Evolutionary conservation across 257 asterid genomes (phyloP), one percentile per base, ranked within the genome.

Genomic region (Plantago ovata): DNA sequence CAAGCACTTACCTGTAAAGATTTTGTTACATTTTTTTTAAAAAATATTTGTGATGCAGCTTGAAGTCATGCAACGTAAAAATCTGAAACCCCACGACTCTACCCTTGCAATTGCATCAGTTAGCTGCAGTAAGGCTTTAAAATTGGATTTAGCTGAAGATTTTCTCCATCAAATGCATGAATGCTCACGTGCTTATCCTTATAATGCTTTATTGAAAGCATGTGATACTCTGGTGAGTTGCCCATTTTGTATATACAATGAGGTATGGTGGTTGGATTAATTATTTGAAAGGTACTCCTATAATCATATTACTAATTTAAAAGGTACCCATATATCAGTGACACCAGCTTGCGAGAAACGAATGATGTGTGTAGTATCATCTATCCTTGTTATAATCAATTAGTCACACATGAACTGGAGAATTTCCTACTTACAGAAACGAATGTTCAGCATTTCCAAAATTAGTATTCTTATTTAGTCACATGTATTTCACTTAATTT

Each of bases 201-300:
- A 65, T 80, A 87, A 91, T 74, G 78, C 83, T 65, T 73, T 76
- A 58, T 82, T 91, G 44, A 70, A 78, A 85, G 98, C 96, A 78
- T 91, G 96, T 74, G 82, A 83, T 69, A 54, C 60, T 24, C 66
- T 83, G 81, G 98, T 90, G 72, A 81, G 92, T 73, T 40, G 16
- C 61, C 63, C 18, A 20, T 64, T 36, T 52, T 58, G 61, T 63
- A 49, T 69, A 38, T 68, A n/a, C n/a, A n/a, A n/a, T n/a, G n/a
- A n/a, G n/a, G n/a, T n/a, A n/a, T n/a, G n/a, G n/a, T n/a, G n/a
- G n/a, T n/a, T n/a, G n/a, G n/a, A n/a, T n/a, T n/a, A n/a, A n/a
- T n/a, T n/a, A n/a, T n/a, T n/a, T n/a, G n/a, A n/a, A n/a, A n/a
- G n/a, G n/a, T n/a, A n/a, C n/a, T n/a, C n/a, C n/a, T n/a, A n/a